Percentiles rank a stretch among this genome's conserved stretches.
Conservation (phyloP, 202 grass and related monocot species). For the Setaria viridis region DNA sequence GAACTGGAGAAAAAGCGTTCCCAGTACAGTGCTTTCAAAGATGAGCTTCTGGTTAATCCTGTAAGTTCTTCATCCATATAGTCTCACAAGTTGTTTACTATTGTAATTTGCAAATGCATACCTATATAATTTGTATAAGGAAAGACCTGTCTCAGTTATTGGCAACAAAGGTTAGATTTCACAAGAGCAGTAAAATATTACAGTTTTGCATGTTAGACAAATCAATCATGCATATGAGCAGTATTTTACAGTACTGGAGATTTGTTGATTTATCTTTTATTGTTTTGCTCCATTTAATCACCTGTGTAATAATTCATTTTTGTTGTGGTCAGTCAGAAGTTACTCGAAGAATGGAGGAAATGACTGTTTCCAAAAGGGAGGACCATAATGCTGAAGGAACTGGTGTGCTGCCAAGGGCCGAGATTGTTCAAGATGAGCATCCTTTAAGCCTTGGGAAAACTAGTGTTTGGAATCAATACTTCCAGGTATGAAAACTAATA, state of each 20-base stretch:
- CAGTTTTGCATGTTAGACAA: slow-evolving; percentile 5
- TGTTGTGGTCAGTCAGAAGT: slow-evolving; percentile 91
- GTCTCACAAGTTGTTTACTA: slow-evolving; percentile 12
- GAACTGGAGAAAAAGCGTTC: slow-evolving; percentile 91
- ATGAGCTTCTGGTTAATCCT: slow-evolving; percentile 91
- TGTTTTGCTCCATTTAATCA: slow-evolving; percentile 21
- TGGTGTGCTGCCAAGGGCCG: slow-evolving; percentile 79
- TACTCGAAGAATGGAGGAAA: slow-evolving; percentile 89
- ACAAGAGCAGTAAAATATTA: slow-evolving; percentile 1
- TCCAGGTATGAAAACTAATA: slow-evolving; percentile 67
- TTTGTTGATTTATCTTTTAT: slow-evolving; percentile 22
- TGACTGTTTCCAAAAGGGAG: slow-evolving; percentile 56
- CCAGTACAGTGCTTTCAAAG: slow-evolving; percentile 81
- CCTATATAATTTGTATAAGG: not conserved
- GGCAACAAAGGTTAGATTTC: slow-evolving; percentile 18
- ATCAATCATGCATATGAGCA: slow-evolving; percentile 6
- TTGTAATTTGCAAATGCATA: not conserved
- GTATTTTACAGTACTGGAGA: not conserved
- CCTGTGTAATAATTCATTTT: slow-evolving; percentile 45
- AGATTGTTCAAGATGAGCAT: slow-evolving; percentile 83
- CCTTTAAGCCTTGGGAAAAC: slow-evolving; percentile 90
- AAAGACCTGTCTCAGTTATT: not conserved
- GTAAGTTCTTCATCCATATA: slow-evolving; percentile 68
- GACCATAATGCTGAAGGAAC: slow-evolving; percentile 60
- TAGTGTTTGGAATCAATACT: slow-evolving; percentile 97